A percentile compares a stretch with the other conserved stretches of the same genome.
These are phyloP conservation scores for Gonium pectorale DNA, from an alignment of 139 green algal genomes.

Conservation along the genomic window DNA sequence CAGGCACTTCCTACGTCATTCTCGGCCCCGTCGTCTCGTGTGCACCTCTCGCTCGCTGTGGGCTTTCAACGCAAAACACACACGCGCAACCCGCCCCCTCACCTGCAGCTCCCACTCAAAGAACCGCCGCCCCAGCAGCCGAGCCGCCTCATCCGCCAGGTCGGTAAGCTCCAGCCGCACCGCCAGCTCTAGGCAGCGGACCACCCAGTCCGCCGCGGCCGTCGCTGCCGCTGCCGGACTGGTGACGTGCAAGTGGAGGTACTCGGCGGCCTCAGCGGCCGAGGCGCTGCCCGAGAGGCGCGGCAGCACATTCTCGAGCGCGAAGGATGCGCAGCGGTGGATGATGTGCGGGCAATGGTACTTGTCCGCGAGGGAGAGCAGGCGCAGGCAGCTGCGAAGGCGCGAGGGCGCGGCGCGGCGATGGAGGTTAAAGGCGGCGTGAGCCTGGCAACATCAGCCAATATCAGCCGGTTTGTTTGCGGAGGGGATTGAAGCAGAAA, in stretches of 20 bases:
- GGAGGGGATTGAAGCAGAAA: no score
- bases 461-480: no score
- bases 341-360: conserved; percentile 12
- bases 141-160: background rate
- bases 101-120: conserved; percentile 29
- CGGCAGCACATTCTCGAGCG: background rate
- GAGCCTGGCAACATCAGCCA: no score
- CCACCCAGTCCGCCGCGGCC: background rate
- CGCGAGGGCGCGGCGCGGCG: background rate
- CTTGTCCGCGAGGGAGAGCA: conserved; percentile 29
- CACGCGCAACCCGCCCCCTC: no score
- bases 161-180: background rate
- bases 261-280: background rate
- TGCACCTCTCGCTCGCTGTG: no score
- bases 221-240: no score
- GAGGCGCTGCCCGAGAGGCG: background rate
- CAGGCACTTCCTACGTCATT: no score
- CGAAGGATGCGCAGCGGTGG: background rate
- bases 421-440: background rate
- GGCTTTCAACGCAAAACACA: no score
- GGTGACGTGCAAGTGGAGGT: background rate
- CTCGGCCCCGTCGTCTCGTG: no score
- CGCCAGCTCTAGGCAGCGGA: background rate
- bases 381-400: background rate
- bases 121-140: background rate